Base-by-base conservation (phyloP, 768 basidiomycete species). In the Pisolithus orientalis region DNA sequence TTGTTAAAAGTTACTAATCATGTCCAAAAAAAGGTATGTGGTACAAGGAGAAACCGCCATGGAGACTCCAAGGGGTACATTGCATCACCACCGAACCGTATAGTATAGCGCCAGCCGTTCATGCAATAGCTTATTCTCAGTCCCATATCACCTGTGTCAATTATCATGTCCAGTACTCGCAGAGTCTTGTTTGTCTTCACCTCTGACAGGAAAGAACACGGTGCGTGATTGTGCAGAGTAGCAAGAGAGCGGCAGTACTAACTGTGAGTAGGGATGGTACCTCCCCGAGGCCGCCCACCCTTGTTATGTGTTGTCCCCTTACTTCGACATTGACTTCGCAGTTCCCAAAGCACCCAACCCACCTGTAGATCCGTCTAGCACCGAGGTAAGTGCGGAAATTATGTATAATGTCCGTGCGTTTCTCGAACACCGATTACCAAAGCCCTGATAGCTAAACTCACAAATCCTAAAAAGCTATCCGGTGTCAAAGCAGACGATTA, bases 231-330 rank as follows among this genome's bases (percentile, higher is more conserved):
- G 37, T 45, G n/a, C 16, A 40, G 8, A 13, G 11, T 43, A 43
- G 13, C n/a, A 25, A 51, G 17, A 8, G 34, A 38, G 16, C 42
- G 29, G 52, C 16, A 44, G 24, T 43, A 48, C 29, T 38, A 31
- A 21, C 44, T 40, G 34, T 37, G 24, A n/a, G 28, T 52, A 85
- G 84, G 87, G 87, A 21, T 89, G 83, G 83, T 90, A 82, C 66
- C 75, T 89, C 29, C 84, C 87, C 5, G 88, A 92, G 64, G 81
- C 81, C 11, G 84, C 84, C 0, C 87, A 87, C 63, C 85, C 85
- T 1, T 87, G 84, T 68, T 84, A 82, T 60, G 65, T 75, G 51
- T 71, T 84, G 29, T 62, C 65, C 3, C 75, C 78, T 21, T 72
- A 80, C 51, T 73, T 70, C 58, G 69, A 67, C 32, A 76, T 87